Base-by-base conservation (phyloP, 2,329 filamentous ascomycete genomes). In the Fusarium sp. region DNA sequence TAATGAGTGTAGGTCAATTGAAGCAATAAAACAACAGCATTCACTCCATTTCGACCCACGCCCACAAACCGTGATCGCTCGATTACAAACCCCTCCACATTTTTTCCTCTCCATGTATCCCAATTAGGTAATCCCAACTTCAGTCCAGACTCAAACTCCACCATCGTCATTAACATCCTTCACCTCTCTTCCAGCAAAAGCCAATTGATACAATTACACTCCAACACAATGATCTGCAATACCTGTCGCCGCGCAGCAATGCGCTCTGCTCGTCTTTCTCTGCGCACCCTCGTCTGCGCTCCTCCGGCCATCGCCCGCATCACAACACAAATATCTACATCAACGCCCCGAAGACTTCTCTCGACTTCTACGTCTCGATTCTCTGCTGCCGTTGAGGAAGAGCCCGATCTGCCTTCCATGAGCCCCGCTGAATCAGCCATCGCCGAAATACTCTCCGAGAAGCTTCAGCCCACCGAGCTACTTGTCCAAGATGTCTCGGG, bases 401-500 rank as follows among this genome's bases (percentile, higher is more conserved):
- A 72, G 30, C 64, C 70, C 18, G 69, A 78, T 36, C 54, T 78
- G 14, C 70, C 80, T 24, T 75, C 80, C 75, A 82, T 83, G 81
- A 78, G 79, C n/a, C 84, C 85, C 5, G 87, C 88, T 79, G 91
- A 93, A 79, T 84, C 85, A 36, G 84, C 85, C 68, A 88, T 93
- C 76, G 92, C 89, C 83, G 85, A 88, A 66, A 83, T 85, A 56
- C 83, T 90, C 59, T 73, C 81, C 24, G 81, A 82, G 12, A 87
- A 87, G 77, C 88, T 90, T 63, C 72, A 80, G 4, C 88, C 89
- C 1, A 85, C 85, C 0, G 82, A 87, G 66, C 82, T 91, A 32
- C 82, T 90, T 81, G 93, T 96, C 15, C 91, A 92, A 81, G 94
- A 97, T 83, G 90, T 96, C 58, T 94, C 92, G 30, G 94, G 94